Conservation (phyloP, 371 early-diverging fungal species). For the Saksenaea vasiformis region DNA sequence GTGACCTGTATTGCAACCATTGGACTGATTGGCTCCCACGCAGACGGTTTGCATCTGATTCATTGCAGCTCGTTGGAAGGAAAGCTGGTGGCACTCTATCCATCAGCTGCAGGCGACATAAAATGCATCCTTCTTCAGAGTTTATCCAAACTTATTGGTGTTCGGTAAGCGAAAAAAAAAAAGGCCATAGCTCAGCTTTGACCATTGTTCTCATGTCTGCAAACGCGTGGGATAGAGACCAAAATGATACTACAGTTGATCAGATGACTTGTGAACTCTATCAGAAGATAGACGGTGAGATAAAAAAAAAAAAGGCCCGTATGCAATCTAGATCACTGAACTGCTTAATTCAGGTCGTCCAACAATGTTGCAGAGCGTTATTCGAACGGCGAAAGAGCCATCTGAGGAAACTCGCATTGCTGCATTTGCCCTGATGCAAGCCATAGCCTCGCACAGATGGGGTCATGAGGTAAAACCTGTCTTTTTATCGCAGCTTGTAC, state of each 20-base stretch:
- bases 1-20: slow-evolving; percentile 33
- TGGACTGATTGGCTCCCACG: slow-evolving; percentile 44
- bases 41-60: slow-evolving; percentile 27
- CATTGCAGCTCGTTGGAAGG: slow-evolving; percentile 12
- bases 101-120: slow-evolving; percentile 30
- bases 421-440: slow-evolving; percentile 44
- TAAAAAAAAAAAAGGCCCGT: background rate
- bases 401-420: slow-evolving; percentile 38
- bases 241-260: slow-evolving; percentile 25
- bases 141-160: slow-evolving; percentile 42
- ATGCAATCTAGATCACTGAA: background rate
- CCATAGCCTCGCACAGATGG: slow-evolving; percentile 45
- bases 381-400: slow-evolving; percentile 40
- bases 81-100: slow-evolving; percentile 22
- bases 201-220: background rate
- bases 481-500: background rate
- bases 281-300: slow-evolving; percentile 27
- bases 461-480: slow-evolving; percentile 35
- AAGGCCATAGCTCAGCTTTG: background rate
- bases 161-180: slow-evolving; percentile 39
- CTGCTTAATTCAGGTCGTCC: slow-evolving; percentile 11
- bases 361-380: slow-evolving; percentile 20
- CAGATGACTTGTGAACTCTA: slow-evolving; percentile 30
- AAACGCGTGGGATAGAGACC: slow-evolving; percentile 1
- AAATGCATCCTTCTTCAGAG: slow-evolving; percentile 41